Conservation (phyloP, 768 basidiomycete species). For the Rhodotorula kratochvilovae region DNA sequence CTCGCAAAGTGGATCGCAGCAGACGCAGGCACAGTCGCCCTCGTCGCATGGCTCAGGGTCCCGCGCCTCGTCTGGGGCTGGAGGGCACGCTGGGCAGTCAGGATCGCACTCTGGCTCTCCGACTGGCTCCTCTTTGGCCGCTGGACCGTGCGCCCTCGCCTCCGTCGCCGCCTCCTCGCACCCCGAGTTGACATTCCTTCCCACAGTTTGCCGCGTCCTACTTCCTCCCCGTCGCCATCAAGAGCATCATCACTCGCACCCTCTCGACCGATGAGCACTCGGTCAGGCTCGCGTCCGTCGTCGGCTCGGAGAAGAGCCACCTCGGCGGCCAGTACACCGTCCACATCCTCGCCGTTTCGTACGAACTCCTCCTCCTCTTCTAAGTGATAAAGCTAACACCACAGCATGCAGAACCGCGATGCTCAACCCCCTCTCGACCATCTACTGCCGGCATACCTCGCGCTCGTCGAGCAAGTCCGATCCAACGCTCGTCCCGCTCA, state of each 20-base stretch:
- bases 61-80: constrained; percentile 32
- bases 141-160: constrained; percentile 20
- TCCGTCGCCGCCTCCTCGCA: no score
- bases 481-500: constrained; percentile 32
- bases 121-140: constrained; percentile 31
- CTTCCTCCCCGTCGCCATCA: constrained; percentile 23
- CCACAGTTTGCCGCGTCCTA: constrained; percentile 25
- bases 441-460: constrained; percentile 29
- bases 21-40: constrained; percentile 3
- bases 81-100: constrained; percentile 5
- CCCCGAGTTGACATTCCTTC: not conserved
- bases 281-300: constrained; percentile 17
- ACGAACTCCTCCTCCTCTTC: not conserved
- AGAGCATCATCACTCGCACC: constrained; percentile 20
- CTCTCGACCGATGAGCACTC: constrained; percentile 29
- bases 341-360: constrained; percentile 38
- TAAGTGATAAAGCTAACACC: not conserved
- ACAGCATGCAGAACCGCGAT: constrained; percentile 24
- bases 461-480: not conserved
- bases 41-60: constrained; percentile 12
- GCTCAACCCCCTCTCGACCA: constrained; percentile 29
- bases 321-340: constrained; percentile 36
- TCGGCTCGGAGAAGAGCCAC: constrained; percentile 19
- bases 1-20: constrained; percentile 27
- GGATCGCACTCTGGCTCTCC: not conserved